Conservation (phyloP, 1,284 basidiomycete genomes). For the Ustilago curta region DNA sequence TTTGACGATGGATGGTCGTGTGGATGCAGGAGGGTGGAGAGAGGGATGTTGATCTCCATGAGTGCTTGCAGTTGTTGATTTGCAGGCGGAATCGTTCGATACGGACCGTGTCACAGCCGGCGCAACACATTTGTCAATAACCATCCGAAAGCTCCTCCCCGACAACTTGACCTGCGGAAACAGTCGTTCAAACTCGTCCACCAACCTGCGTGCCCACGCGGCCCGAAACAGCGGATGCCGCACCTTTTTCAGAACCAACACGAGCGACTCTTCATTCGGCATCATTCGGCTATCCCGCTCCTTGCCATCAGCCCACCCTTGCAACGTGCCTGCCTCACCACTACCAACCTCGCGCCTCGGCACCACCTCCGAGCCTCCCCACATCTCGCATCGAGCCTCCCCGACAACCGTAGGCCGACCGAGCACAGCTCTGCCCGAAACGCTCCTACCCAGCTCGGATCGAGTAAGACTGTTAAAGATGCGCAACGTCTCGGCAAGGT, state of each 20-base stretch:
- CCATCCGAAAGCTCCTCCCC: constrained; percentile 21
- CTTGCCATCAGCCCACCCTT: not conserved
- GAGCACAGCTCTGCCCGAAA: constrained; percentile 7
- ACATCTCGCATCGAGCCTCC: not conserved
- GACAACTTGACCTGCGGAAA: constrained; percentile 21
- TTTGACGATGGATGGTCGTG: constrained; percentile 13
- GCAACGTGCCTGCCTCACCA: not conserved
- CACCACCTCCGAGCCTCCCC: too few relatives aligned
- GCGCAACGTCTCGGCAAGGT: constrained; percentile 21
- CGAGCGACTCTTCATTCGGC: constrained; percentile 39
- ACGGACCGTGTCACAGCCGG: not conserved
- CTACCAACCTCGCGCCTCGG: too few relatives aligned
- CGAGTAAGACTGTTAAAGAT: constrained; percentile 33
- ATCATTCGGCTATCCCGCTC: not conserved
- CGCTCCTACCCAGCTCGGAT: constrained; percentile 9
- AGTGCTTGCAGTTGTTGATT: too few relatives aligned
- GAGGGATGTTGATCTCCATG: too few relatives aligned
- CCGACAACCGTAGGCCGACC: not conserved
- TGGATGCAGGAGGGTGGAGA: too few relatives aligned
- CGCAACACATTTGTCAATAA: constrained; percentile 23
- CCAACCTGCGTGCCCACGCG: constrained; percentile 25
- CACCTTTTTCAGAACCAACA: constrained; percentile 31
- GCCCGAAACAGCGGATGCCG: constrained; percentile 32
- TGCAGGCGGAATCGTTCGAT: not conserved
- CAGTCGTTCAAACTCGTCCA: constrained; percentile 21